Conservation (phyloP, 148 eudicot genomes). For the Silene latifolia region DNA sequence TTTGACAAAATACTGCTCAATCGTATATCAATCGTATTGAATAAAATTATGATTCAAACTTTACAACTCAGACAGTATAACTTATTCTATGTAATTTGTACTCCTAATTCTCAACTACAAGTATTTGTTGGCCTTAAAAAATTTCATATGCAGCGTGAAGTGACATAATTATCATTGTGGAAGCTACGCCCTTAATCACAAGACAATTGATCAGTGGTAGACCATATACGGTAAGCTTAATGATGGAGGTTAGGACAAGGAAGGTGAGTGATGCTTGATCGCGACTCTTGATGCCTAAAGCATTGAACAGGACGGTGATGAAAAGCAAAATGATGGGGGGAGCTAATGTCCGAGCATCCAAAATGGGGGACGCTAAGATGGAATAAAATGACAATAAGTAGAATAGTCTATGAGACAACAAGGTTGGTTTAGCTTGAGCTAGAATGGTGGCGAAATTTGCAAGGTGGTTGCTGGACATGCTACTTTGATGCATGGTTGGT, state of each 20-base stretch:
- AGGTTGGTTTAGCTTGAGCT: neutral
- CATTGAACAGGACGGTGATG: neutral
- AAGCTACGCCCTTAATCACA: neutral
- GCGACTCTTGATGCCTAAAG: conserved; percentile 5
- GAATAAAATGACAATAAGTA: neutral
- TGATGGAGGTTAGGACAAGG: neutral
- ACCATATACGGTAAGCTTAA: neutral
- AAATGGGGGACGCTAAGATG: neutral
- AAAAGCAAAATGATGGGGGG: neutral
- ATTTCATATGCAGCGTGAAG: neutral
- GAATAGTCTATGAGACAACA: conserved; percentile 2
- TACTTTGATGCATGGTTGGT: neutral
- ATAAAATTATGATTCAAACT: too few species aligned
- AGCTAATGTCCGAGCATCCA: neutral
- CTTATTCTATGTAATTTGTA: too few species aligned
- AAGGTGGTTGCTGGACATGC: neutral
- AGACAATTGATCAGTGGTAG: neutral
- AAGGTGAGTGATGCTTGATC: neutral
- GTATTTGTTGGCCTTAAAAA: too few species aligned
- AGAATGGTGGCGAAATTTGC: neutral
- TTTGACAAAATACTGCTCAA: too few species aligned
- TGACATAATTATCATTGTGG: neutral
- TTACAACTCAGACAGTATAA: too few species aligned
- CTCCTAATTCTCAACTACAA: too few species aligned
- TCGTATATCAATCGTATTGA: too few species aligned